Evolutionary conservation across 2,329 filamentous ascomycete genomes (phyloP), one percentile per base, ranked within the genome.

Genomic region (Phialophora verrucosa): DNA sequence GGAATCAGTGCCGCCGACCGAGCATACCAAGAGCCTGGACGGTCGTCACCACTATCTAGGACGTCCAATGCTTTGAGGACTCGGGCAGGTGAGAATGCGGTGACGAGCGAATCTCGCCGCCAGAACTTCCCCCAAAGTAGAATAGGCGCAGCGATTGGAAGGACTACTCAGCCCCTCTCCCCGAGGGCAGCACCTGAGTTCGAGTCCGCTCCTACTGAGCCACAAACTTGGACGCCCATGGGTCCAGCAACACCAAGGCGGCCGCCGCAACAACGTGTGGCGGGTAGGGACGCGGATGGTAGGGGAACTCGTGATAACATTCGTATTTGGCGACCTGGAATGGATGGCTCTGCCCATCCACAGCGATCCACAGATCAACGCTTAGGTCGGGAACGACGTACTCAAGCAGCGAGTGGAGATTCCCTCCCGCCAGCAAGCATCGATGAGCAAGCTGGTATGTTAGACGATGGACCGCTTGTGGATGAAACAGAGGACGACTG

Each of bases 381-480:
- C 10, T 31, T 20, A 4, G 47, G 44, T 35, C 27, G 57, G 25
- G 44, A 59, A 7, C 27, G 44, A 35, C 57, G 27, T 25, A 11
- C 23, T n/a, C 44, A 59, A 14, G 25, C n/a, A 59, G 29, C 23
- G 7, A 3, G 27, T n/a, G 57, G 47, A 25, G 42, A 12, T 11
- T 25, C 44, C 2, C 29, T 53, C 14, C 44, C 44, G 23, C 17
- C 49, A 61, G 32, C 47, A n/a, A 27, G 7, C 38, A 6, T n/a
- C 7, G 59, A 44, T 7, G 49, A 53, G 23, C 44, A 54, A n/a
- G 14, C 29, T 23, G 25, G n/a, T 54, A 1, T 23, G 10, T 11
- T 61, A 27, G 59, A 32, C 5, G 83, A 86, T 61, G 78, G 82
- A 14, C 80, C 82, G 32, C 20, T 53, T 47, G 47, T 10, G 56